These are phyloP conservation scores for Talaromyces sp. DNA, from an alignment of 2,329 filamentous ascomycete genomes.

Conservation along the genomic window DNA sequence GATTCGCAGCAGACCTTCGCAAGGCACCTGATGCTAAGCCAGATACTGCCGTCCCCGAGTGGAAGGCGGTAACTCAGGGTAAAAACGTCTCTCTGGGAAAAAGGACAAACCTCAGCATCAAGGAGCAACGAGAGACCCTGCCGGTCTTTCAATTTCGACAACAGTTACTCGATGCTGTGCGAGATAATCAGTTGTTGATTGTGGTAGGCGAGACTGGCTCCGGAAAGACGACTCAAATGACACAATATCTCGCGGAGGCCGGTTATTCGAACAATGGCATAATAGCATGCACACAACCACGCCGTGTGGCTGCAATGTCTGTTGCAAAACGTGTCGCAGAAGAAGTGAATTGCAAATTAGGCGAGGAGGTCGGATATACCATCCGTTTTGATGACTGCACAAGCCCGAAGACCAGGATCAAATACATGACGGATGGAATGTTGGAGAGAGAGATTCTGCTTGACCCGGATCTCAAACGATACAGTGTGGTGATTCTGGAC, in stretches of 20 bases:
- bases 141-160: constrained; percentile 86
- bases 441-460: constrained; percentile 90
- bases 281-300: constrained; percentile 93
- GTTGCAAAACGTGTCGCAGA: constrained; percentile 95
- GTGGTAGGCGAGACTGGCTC: constrained; percentile 97
- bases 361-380: constrained; percentile 91
- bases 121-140: constrained; percentile 83
- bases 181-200: constrained; percentile 84
- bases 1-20: constrained; percentile 83
- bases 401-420: constrained; percentile 81
- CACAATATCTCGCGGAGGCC: constrained; percentile 88
- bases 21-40: constrained; percentile 57
- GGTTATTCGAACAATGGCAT: constrained; percentile 83
- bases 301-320: constrained; percentile 95
- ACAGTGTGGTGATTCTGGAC: constrained; percentile 96
- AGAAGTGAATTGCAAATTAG: constrained; percentile 86
- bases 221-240: constrained; percentile 79
- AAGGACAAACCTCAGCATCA: constrained; percentile 85
- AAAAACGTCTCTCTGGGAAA: constrained; percentile 79
- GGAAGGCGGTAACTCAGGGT: constrained; percentile 77
- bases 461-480: constrained; percentile 80
- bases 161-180: constrained; percentile 80
- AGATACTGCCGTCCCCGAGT: constrained; percentile 70
- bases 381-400: constrained; percentile 97
- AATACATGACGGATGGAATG: constrained; percentile 99